phyloP scores from a whole-genome alignment of 306 rosid genomes.

The Lupinus albus region DNA sequence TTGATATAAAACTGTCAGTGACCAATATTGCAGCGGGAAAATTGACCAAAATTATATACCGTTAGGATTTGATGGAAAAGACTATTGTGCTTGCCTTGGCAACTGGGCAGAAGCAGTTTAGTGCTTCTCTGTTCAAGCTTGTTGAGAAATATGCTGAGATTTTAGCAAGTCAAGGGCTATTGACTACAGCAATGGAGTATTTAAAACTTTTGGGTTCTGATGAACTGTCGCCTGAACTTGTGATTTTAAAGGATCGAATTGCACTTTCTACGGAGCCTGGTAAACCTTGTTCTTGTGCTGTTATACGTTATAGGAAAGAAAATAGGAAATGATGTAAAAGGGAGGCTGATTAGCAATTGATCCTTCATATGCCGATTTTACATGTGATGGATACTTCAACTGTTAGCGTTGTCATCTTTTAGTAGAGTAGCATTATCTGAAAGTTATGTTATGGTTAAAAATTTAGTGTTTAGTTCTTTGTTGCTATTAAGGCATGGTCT shows the following conservation, averaged over 20 bases:
- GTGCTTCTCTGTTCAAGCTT: conserved; percentile 95
- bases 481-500: neutral
- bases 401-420: conserved; percentile 8
- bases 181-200: conserved; percentile 90
- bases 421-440: conserved; percentile 23
- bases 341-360: conserved; percentile 30
- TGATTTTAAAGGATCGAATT: conserved; percentile 81
- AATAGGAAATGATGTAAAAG: conserved; percentile 14
- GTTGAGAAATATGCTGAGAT: conserved; percentile 98
- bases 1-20: conserved; percentile 1
- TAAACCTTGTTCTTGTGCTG: conserved; percentile 37
- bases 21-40: conserved; percentile 31
- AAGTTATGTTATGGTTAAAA: conserved; percentile 1
- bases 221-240: conserved; percentile 86
- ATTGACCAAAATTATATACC: conserved; percentile 43
- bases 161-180: conserved; percentile 91
- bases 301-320: conserved; percentile 9
- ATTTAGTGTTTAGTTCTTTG: neutral
- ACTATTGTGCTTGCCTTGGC: conserved; percentile 97
- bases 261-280: conserved; percentile 77
- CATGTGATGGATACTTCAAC: conserved; percentile 17
- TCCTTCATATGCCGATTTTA: conserved; percentile 28
- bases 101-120: conserved; percentile 87
- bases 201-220: conserved; percentile 87
- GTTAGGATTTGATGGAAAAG: conserved; percentile 97